These are phyloP conservation scores for Canavalia ensiformis DNA, from an alignment of 306 rosid genomes.

Conservation along the genomic window DNA sequence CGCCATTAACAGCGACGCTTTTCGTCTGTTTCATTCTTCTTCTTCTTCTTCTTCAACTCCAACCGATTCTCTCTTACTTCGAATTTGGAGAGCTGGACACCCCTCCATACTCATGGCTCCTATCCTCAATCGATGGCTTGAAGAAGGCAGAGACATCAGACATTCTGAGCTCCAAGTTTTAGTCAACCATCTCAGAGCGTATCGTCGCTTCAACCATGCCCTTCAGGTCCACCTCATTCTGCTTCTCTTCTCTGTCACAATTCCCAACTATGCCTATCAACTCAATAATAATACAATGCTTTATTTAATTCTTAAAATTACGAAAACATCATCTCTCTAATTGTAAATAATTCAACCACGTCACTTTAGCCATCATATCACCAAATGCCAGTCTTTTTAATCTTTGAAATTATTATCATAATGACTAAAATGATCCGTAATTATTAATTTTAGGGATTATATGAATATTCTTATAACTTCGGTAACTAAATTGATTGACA, in stretches of 20 bases:
- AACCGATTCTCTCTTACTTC: slow-evolving; percentile 51
- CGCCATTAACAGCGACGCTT: slow-evolving; percentile 12
- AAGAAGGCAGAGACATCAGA: slow-evolving; percentile 56
- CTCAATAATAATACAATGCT: no score
- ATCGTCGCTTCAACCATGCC: slow-evolving; percentile 67
- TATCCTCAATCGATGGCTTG: slow-evolving; percentile 63
- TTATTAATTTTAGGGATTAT: no score
- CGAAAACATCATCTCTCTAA: no score
- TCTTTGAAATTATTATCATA: no score
- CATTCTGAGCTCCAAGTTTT: slow-evolving; percentile 47
- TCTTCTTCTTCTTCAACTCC: slow-evolving; percentile 38
- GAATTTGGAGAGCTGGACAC: slow-evolving; percentile 53
- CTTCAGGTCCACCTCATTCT: slow-evolving; percentile 55
- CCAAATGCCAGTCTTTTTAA: no score
- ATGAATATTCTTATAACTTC: no score
- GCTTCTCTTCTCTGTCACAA: background rate
- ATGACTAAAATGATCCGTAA: no score
- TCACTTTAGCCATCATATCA: no score
- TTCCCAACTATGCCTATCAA: no score
- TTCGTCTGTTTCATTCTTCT: slow-evolving; percentile 45
- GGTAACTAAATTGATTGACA: no score
- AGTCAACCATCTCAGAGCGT: slow-evolving; percentile 59
- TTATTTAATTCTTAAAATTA: no score
- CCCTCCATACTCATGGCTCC: slow-evolving; percentile 52
- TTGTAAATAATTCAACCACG: no score